phyloP scores from a whole-genome alignment of 371 early-diverging fungal genomes.

The Actinomortierella ambigua region DNA sequence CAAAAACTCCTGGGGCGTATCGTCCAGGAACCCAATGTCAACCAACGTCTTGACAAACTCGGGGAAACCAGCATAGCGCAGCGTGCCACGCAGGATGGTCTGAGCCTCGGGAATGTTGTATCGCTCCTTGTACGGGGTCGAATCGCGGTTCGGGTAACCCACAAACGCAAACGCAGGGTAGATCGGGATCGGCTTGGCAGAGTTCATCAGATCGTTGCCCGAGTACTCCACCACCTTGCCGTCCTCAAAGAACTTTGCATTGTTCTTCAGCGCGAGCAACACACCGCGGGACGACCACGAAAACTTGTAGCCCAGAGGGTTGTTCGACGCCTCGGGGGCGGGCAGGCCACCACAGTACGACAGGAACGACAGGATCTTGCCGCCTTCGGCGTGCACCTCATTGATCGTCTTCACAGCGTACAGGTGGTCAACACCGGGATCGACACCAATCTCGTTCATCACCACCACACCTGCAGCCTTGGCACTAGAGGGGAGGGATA shows the following conservation, averaged over 20 bases:
- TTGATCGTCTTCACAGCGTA: conserved; percentile 87
- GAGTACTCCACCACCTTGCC: conserved; percentile 91
- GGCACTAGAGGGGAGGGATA: conserved; percentile 54
- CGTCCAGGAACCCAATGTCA: conserved; percentile 90
- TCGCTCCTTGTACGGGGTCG: conserved; percentile 90
- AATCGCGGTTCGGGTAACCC: conserved; percentile 97
- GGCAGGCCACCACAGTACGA: conserved; percentile 99
- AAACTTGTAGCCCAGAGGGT: conserved; percentile 99
- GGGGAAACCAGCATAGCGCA: conserved; percentile 94
- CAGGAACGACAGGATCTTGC: conserved; percentile 87
- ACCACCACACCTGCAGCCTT: conserved; percentile 81
- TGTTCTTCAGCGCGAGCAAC: conserved; percentile 91
- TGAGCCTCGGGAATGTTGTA: conserved; percentile 95
- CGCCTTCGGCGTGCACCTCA: conserved; percentile 86
- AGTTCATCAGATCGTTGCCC: conserved; percentile 88
- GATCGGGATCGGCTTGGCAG: conserved; percentile 84
- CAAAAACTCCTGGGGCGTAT: conserved; percentile 71
- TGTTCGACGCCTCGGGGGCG: conserved; percentile 96
- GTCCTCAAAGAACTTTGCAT: conserved; percentile 86
- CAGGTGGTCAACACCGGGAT: conserved; percentile 95
- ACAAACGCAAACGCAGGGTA: conserved; percentile 91
- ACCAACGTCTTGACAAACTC: conserved; percentile 92
- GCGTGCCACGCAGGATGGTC: conserved; percentile 93
- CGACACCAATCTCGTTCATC: conserved; percentile 94
- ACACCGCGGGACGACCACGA: conserved; percentile 98